These are phyloP conservation scores for Raffaelea albimanens DNA, from an alignment of 2,329 filamentous ascomycete species.

Conservation along the genomic window DNA sequence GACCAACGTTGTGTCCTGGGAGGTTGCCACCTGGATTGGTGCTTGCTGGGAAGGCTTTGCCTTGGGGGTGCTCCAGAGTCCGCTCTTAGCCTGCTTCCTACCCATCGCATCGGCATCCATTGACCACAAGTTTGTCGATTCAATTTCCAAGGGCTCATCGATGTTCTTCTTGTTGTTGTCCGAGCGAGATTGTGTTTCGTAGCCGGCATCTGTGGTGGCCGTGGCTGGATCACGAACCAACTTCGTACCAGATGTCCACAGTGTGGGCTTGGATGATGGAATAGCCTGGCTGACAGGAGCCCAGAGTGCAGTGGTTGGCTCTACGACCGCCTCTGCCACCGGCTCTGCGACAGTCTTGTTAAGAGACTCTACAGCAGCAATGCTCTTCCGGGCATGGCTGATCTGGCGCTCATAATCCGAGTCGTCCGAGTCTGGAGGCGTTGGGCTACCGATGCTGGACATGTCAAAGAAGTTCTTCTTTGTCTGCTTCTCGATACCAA, in stretches of 20 bases:
- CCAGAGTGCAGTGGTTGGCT: slow-evolving; percentile 1
- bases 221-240: not conserved
- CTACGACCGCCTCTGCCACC: no score
- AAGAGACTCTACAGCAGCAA: not conserved
- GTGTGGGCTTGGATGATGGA: slow-evolving; percentile 2
- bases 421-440: slow-evolving; percentile 43
- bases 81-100: no score
- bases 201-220: not conserved
- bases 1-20: no score
- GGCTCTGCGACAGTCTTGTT: not conserved
- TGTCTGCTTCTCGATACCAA: no score
- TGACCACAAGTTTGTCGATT: no score
- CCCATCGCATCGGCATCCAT: no score
- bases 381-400: slow-evolving; percentile 8
- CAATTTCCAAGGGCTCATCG: no score
- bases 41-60: no score
- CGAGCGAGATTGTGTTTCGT: no score
- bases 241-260: not conserved
- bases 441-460: slow-evolving; percentile 38
- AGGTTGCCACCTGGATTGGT: no score
- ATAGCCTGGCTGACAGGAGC: not conserved
- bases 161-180: no score
- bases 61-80: no score
- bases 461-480: slow-evolving; percentile 25
- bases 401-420: slow-evolving; percentile 25